Evolutionary conservation across 2,329 filamentous ascomycete species (phyloP), one percentile per base, ranked within the genome.

Genomic region (Epichloe elymi): DNA sequence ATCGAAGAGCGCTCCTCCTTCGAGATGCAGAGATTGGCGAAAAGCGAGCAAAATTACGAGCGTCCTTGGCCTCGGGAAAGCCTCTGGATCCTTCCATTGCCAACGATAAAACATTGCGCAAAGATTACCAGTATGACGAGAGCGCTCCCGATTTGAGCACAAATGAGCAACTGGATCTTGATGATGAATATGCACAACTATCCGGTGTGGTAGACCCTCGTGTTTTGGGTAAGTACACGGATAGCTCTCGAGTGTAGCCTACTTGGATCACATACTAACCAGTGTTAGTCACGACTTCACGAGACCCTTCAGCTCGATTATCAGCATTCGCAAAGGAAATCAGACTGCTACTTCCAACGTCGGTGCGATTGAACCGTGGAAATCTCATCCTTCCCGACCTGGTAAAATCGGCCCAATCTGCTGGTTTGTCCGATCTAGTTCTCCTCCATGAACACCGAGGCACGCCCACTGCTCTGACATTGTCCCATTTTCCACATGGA

Each of bases 101-200:
- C 51, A 86, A 95, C 62, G 91, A 98, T 70, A 88, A 88, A 67
- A 65, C 78, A 33, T 71, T 98, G 51, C 80, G 90, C 42, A 83
- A 87, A 63, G 88, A 97, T 65, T 96, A 86, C 70, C 89, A 90
- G 63, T 98, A 91, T 65, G 93, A 98, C 64, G 91, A 96, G 68
- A 87, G 88, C 4, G 73, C 80, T 23, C 76, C 78, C 20, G 85
- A 89, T 59, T 70, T 82, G 50, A 81, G 75, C 3, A 72, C 74
- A 17, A 77, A 87, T 52, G 83, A 88, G 52, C 76, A 84, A 64
- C 69, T 88, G 17, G 84, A 87, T 51, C 70, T 94, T 19, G 88
- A 94, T 63, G 88, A 95, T 61, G 91, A 97, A 70, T 97, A 96
- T 66, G 81, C 85, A 23, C 82, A 90, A 58, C 79, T 96, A 1